Percentiles rank a stretch among this genome's conserved stretches.
Conservation (phyloP, 1,284 basidiomycete genomes). For the Cystobasidium pallidum region DNA sequence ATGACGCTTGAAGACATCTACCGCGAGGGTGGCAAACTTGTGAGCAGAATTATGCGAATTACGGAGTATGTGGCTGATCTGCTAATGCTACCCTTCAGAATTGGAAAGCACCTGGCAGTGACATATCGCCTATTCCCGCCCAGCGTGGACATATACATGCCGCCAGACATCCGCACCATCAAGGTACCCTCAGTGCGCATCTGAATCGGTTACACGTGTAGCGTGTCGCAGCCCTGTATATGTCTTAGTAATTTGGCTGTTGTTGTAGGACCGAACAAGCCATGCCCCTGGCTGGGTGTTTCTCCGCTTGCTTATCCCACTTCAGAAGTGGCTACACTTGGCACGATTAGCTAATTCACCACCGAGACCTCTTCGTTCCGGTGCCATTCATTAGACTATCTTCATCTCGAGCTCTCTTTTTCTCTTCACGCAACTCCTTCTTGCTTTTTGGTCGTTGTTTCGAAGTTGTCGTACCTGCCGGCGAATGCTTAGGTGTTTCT, state of each 20-base stretch:
- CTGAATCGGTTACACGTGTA: conserved; percentile 17
- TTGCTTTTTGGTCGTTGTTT: conserved; percentile 11
- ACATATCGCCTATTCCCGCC: conserved; percentile 15
- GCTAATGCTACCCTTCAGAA: not conserved
- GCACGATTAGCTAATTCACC: not conserved
- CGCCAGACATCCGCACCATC: conserved; percentile 3
- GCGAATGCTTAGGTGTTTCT: not conserved
- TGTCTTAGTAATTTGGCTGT: not conserved
- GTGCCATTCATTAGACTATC: not conserved
- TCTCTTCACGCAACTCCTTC: conserved; percentile 41
- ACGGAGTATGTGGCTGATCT: not conserved
- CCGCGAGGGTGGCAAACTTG: conserved; percentile 59
- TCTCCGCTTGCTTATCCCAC: no score
- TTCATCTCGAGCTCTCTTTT: conserved; percentile 38
- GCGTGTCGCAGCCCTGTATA: not conserved
- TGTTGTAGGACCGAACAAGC: not conserved
- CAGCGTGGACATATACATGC: conserved; percentile 1
- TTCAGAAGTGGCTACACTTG: not conserved
- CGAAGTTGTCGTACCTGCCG: not conserved
- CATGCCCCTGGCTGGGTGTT: no score
- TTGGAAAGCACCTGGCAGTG: conserved; percentile 29
- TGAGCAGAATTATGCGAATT: no score
- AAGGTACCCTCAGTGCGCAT: conserved; percentile 1
- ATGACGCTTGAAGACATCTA: conserved; percentile 77
- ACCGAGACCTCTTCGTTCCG: conserved; percentile 3